Conservation (phyloP, 306 rosid species). For the Amphicarpaea edgeworthii region DNA sequence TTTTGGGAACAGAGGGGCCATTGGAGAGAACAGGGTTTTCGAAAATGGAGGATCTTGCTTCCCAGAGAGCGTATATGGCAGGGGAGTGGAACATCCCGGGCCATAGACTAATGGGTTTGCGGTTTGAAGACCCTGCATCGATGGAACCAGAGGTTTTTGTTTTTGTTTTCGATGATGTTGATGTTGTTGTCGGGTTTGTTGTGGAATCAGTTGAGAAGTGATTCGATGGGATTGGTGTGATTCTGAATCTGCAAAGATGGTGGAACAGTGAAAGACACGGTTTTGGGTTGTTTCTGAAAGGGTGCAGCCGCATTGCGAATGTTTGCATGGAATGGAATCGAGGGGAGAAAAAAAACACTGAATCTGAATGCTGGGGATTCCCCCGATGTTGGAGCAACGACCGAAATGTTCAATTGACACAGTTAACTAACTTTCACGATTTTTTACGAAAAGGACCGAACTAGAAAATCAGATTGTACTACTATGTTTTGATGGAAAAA, state of each 20-base stretch:
- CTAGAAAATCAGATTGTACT: not conserved
- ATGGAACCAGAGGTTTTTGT: conserved; percentile 42
- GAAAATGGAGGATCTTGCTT: conserved; percentile 71
- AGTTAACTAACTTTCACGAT: not conserved
- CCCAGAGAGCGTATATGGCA: conserved; percentile 87
- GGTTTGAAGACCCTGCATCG: conserved; percentile 75
- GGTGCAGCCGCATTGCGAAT: conserved; percentile 42
- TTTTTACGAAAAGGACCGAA: not conserved
- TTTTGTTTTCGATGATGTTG: too few species aligned
- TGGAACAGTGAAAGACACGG: not conserved
- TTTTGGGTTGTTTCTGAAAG: conserved; percentile 20
- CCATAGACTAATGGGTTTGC: conserved; percentile 73
- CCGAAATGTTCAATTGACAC: not conserved
- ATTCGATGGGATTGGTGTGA: not conserved
- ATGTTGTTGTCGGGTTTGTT: not conserved
- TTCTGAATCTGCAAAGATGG: conserved; percentile 42
- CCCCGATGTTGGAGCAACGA: not conserved
- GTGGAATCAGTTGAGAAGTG: conserved; percentile 26
- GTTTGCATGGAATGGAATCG: conserved; percentile 10
- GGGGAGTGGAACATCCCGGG: conserved; percentile 85
- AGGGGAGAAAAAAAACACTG: not conserved
- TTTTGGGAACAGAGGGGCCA: conserved; percentile 41
- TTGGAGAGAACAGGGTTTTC: conserved; percentile 39
- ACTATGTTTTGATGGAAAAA: too few species aligned
- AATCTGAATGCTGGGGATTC: not conserved